These are phyloP conservation scores for Botrytis paeoniae DNA, from an alignment of 2,329 filamentous ascomycete species.

Conservation along the genomic window DNA sequence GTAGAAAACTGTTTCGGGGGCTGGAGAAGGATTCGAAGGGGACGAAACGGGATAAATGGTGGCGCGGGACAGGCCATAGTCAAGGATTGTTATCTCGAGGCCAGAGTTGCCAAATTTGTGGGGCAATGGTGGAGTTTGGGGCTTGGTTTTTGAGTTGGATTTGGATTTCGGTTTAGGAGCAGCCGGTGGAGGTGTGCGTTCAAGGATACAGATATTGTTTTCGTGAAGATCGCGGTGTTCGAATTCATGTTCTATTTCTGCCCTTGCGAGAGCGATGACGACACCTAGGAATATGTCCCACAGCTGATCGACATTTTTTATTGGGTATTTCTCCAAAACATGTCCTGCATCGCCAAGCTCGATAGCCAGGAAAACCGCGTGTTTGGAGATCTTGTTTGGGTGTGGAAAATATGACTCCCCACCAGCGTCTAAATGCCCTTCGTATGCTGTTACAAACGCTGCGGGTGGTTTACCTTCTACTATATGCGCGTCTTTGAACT, in stretches of 20 bases:
- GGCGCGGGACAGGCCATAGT: slow-evolving; percentile 63
- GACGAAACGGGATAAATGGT: slow-evolving; percentile 40
- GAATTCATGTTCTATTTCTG: slow-evolving; percentile 56
- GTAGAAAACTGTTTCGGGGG: slow-evolving; percentile 47
- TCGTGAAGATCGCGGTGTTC: slow-evolving; percentile 67
- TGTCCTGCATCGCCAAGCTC: slow-evolving; percentile 62
- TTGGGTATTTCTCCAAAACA: slow-evolving; percentile 56
- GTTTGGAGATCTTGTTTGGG: slow-evolving; percentile 56
- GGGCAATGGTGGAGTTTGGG: not conserved
- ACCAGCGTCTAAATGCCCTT: not conserved
- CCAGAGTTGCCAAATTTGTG: slow-evolving; percentile 57
- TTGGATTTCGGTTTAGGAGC: not conserved
- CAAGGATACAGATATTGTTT: slow-evolving; percentile 58
- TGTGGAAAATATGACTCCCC: slow-evolving; percentile 57
- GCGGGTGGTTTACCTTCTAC: slow-evolving; percentile 55
- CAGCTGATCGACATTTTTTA: slow-evolving; percentile 49
- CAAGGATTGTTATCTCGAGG: slow-evolving; percentile 61
- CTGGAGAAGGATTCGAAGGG: slow-evolving; percentile 27
- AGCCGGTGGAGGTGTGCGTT: not conserved
- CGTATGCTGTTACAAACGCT: slow-evolving; percentile 54
- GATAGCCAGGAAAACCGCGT: slow-evolving; percentile 58
- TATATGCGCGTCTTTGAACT: slow-evolving; percentile 63
- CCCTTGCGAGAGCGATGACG: slow-evolving; percentile 57
- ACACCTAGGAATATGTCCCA: slow-evolving; percentile 64
- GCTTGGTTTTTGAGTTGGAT: slow-evolving; percentile 1